phyloP scores from a whole-genome alignment of 495 filamentous ascomycete genomes.

The Xylaria scruposa region DNA sequence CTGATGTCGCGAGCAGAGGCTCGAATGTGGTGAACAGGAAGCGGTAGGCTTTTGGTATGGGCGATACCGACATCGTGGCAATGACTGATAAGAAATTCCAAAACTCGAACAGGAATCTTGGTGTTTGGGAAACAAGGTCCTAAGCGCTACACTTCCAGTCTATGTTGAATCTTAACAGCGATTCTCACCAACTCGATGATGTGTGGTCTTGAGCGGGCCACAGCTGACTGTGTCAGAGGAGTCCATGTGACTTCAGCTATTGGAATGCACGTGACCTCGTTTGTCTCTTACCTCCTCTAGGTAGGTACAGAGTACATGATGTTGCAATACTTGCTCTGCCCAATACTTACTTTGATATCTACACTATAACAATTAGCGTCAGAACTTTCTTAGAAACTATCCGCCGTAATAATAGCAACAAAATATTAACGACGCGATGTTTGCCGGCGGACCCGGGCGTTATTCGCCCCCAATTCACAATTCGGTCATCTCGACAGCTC shows the following conservation, averaged over 20 bases:
- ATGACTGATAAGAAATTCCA: background rate
- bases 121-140: background rate
- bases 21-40: slow-evolving; percentile 20
- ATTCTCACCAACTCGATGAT: slow-evolving; percentile 1
- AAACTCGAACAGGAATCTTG: background rate
- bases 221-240: background rate
- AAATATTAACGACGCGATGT: background rate
- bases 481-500: background rate
- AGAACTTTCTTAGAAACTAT: background rate
- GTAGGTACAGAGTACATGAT: no score
- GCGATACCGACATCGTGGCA: slow-evolving; percentile 17
- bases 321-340: no score
- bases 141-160: background rate
- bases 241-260: background rate
- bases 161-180: background rate
- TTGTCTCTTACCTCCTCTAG: background rate
- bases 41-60: slow-evolving; percentile 23
- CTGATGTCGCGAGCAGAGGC: slow-evolving; percentile 19
- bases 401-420: background rate
- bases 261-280: background rate
- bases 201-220: background rate
- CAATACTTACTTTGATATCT: no score
- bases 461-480: background rate
- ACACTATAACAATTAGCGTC: background rate
- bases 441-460: background rate